These are phyloP conservation scores for Silene latifolia DNA, from an alignment of 148 eudicot species.

Conservation along the genomic window DNA sequence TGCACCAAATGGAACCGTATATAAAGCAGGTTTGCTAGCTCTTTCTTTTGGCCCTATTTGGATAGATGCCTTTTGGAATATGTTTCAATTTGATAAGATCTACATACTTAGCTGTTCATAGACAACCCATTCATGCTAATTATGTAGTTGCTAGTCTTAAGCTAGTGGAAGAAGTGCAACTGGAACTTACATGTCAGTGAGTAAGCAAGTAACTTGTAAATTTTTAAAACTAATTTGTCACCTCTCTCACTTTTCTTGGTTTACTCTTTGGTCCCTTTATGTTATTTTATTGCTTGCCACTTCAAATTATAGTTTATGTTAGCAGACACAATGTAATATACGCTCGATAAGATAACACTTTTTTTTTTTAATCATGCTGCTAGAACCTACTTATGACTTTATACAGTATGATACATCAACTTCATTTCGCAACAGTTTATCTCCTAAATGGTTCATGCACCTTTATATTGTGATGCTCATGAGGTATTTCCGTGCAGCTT, in stretches of 20 bases:
- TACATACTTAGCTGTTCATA: background rate
- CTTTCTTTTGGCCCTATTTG: background rate
- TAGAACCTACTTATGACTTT: too few relatives aligned
- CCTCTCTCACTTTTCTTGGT: too few relatives aligned
- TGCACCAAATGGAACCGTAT: conserved; percentile 87
- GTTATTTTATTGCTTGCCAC: too few relatives aligned
- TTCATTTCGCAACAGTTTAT: background rate
- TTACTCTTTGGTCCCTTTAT: too few relatives aligned
- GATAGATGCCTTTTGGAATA: background rate
- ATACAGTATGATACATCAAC: background rate
- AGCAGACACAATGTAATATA: too few relatives aligned
- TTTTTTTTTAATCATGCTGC: background rate
- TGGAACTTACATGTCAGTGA: background rate
- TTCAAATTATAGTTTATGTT: too few relatives aligned
- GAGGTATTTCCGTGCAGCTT: conserved; percentile 42
- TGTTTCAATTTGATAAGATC: conserved; percentile 11
- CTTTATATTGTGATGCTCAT: conserved; percentile 1
- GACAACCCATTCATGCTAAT: background rate
- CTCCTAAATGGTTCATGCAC: background rate
- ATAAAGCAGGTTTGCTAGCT: conserved; percentile 63
- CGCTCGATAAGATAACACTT: background rate
- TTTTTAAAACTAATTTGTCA: too few relatives aligned
- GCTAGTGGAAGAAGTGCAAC: too few relatives aligned
- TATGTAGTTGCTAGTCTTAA: too few relatives aligned
- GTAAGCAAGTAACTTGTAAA: too few relatives aligned